These are phyloP conservation scores for Byssoonygena ceratinophila DNA, from an alignment of 2,329 filamentous ascomycete genomes.

Conservation along the genomic window DNA sequence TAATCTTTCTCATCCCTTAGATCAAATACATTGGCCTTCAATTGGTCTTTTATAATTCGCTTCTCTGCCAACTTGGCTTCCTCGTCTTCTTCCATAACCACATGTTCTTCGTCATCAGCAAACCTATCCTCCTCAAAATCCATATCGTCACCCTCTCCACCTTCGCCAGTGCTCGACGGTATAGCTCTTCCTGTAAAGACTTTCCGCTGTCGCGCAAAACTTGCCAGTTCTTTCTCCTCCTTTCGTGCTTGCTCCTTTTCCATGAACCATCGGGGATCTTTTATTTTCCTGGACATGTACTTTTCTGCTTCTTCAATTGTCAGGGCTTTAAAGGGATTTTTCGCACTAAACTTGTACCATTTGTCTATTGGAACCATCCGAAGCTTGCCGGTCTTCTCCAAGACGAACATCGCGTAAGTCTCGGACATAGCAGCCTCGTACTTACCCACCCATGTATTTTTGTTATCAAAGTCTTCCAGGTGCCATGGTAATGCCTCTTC, in stretches of 20 bases:
- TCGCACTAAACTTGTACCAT: conserved; percentile 61
- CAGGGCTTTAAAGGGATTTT: conserved; percentile 58
- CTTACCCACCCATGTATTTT: conserved; percentile 83
- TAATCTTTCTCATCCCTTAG: conserved; percentile 59
- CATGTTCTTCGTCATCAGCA: conserved; percentile 76
- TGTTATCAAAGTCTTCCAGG: conserved; percentile 89
- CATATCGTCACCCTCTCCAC: conserved; percentile 53
- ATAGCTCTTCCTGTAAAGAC: conserved; percentile 38
- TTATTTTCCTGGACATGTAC: conserved; percentile 66
- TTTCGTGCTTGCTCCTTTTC: conserved; percentile 44
- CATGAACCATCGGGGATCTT: conserved; percentile 72
- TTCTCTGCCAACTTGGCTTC: conserved; percentile 62
- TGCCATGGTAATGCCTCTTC: conserved; percentile 96
- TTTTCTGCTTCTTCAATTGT: conserved; percentile 78
- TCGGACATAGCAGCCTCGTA: conserved; percentile 85
- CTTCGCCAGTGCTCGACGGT: conserved; percentile 37
- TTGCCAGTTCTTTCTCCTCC: conserved; percentile 50
- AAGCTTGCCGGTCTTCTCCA: conserved; percentile 60
- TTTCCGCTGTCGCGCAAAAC: conserved; percentile 41
- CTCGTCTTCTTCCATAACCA: conserved; percentile 74
- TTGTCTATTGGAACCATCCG: conserved; percentile 88
- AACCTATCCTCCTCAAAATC: conserved; percentile 65
- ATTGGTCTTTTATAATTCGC: conserved; percentile 65
- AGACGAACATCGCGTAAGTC: conserved; percentile 64
- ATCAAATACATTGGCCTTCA: conserved; percentile 81